Base-by-base conservation (phyloP, 768 basidiomycete species). In the Calocybe gangraenosa region DNA sequence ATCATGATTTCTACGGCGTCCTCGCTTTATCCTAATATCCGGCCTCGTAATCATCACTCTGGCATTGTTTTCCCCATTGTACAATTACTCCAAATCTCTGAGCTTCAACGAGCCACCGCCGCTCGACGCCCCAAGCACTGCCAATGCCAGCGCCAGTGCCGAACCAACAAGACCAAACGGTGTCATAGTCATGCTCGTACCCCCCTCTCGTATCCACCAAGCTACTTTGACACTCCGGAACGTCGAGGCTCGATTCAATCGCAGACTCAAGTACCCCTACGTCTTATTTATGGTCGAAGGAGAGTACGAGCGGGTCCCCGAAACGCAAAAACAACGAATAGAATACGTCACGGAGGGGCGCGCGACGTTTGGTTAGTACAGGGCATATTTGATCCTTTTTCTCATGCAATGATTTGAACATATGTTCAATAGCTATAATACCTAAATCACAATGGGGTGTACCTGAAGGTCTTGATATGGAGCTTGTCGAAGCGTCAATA, bases 191-290 rank as follows among this genome's bases (percentile, higher is more conserved):
- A 63, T 63, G 46, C 52, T 63, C 3, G 32, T 63, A 11, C 48
- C 57, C 1, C 60, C 62, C 7, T 50, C 49, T 5, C 55, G 62
- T 8, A 48, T 63, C 7, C 54, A 56, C 31, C 57, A 63, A 51
- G 60, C 62, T 11, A 52, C 51, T 7, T 39, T 59, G 28, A 59
- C 62, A 3, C 57, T 62, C 11, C 47, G 50, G 28, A 64, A 64
- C 41, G 58, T 61, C 25, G 61, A 64, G 33, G 58, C 58, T 21
- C 58, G 60, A 8, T 64, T 64, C 38, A 64, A 64, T 37, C 53
- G 59, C 7, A 47, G 60, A n/a, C 50, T 64, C 1, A 57, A 61
- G 47, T 64, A 64, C 33, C 61, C 60, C 21, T 60, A 60, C 28
- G 44, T 64, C 14, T 53, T 64, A 1, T 59, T 64, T 42, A 62